Evolutionary conservation across 75 land plant species (phyloP).

Genomic region (Adiantum capillusveneris): DNA sequence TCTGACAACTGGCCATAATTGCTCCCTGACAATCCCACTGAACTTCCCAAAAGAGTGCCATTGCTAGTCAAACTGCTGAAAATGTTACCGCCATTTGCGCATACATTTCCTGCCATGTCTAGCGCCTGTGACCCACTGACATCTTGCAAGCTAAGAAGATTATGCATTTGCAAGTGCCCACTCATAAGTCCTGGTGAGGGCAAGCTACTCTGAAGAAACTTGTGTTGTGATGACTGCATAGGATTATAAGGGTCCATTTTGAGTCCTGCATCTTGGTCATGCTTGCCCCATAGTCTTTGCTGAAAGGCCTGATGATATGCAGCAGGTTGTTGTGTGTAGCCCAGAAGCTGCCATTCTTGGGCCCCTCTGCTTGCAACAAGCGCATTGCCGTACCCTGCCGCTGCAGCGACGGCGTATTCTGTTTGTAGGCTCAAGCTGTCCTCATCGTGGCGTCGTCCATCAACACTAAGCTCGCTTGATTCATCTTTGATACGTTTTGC

Average conservation of each 20-base stretch:
- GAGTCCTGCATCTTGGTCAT: background rate
- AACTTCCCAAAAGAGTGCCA: background rate
- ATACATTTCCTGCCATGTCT: background rate
- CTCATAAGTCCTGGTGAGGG: background rate
- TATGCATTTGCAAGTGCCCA: slow-evolving; percentile 4
- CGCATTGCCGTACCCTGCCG: background rate
- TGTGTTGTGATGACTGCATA: background rate
- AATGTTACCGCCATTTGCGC: background rate
- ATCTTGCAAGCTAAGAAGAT: background rate
- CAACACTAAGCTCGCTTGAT: background rate
- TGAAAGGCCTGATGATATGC: background rate
- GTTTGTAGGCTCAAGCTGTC: background rate
- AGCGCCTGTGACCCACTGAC: background rate
- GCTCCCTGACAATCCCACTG: background rate
- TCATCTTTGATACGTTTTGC: slow-evolving; percentile 13
- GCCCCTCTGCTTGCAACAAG: background rate
- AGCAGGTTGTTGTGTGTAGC: slow-evolving; percentile 1
- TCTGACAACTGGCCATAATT: too few species aligned
- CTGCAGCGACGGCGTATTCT: background rate
- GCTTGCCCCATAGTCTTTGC: slow-evolving; percentile 4
- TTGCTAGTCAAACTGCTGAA: background rate
- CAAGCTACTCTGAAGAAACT: background rate
- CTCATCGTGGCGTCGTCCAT: slow-evolving; percentile 22
- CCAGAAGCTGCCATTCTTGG: slow-evolving; percentile 4
- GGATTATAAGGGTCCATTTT: background rate